A percentile compares a stretch with the other conserved stretches of the same genome.
These are phyloP conservation scores for Aspergillus sergii DNA, from an alignment of 2,329 filamentous ascomycete genomes.

Conservation along the genomic window DNA sequence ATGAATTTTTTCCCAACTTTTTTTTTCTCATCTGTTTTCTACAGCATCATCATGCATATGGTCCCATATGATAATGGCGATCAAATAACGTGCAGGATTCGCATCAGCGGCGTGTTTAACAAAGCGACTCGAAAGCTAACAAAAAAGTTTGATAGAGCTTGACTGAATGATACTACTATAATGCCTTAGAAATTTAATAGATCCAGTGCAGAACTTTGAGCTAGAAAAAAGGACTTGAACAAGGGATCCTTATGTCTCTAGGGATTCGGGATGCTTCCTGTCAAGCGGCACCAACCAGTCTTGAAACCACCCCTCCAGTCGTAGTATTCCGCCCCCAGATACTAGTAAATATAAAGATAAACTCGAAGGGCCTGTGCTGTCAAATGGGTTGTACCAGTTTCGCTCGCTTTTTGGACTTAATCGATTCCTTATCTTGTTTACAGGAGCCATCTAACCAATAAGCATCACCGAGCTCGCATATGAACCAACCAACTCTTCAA, in stretches of 20 bases:
- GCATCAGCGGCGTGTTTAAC: not conserved
- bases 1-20: not conserved
- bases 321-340: not conserved
- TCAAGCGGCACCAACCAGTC: not conserved
- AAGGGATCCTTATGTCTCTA: not conserved
- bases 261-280: not conserved
- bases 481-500: too few species aligned
- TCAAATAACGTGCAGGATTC: not conserved
- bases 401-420: too few species aligned
- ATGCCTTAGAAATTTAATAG: not conserved
- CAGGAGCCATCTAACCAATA: too few species aligned
- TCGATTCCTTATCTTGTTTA: too few species aligned
- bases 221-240: not conserved
- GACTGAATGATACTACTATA: not conserved
- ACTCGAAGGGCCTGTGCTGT: not conserved
- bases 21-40: not conserved
- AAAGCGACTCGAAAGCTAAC: not conserved
- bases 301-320: not conserved
- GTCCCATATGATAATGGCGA: not conserved
- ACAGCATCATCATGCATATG: not conserved
- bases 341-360: not conserved
- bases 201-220: not conserved
- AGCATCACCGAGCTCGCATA: too few species aligned
- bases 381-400: too few species aligned
- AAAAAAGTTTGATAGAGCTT: not conserved